A percentile compares a stretch with the other conserved stretches of the same genome.
Evolutionary conservation across 1,284 basidiomycete genomes (phyloP).

Genomic region (Malassezia caprae): DNA sequence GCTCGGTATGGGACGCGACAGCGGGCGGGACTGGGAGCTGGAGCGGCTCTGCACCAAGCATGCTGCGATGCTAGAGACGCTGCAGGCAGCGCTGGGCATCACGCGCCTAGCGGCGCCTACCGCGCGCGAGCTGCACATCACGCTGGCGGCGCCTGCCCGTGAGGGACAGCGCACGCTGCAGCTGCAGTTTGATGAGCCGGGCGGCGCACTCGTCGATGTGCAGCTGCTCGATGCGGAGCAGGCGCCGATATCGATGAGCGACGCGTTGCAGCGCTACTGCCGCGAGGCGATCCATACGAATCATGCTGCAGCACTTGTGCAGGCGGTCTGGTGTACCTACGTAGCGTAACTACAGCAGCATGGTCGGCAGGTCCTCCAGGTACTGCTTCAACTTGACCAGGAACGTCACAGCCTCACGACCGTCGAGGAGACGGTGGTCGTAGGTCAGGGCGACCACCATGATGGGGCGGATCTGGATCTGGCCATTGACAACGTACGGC

Average conservation of each 20-base stretch:
- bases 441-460: slow-evolving; percentile 80
- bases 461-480: slow-evolving; percentile 75
- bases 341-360: slow-evolving; percentile 31
- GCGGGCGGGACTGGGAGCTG: slow-evolving; percentile 32
- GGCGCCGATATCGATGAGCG: not conserved
- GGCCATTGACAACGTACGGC: slow-evolving; percentile 65
- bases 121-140: slow-evolving; percentile 3
- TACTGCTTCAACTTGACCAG: slow-evolving; percentile 60
- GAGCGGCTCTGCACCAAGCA: slow-evolving; percentile 29
- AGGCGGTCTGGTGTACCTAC: slow-evolving; percentile 9
- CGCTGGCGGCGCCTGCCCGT: not conserved
- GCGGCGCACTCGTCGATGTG: slow-evolving; percentile 1
- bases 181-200: slow-evolving; percentile 11
- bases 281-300: slow-evolving; percentile 9
- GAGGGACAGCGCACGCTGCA: slow-evolving; percentile 1
- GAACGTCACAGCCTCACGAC: slow-evolving; percentile 93
- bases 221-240: slow-evolving; percentile 1
- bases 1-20: slow-evolving; percentile 32
- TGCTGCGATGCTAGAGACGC: slow-evolving; percentile 2
- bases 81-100: slow-evolving; percentile 12
- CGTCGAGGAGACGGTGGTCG: slow-evolving; percentile 90
- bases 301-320: slow-evolving; percentile 10
- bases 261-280: not conserved
- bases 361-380: slow-evolving; percentile 45
- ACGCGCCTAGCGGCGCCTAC: slow-evolving; percentile 1